Evolutionary conservation across 257 asterid genomes (phyloP).

Genomic region (Primulina huaijiensis): DNA sequence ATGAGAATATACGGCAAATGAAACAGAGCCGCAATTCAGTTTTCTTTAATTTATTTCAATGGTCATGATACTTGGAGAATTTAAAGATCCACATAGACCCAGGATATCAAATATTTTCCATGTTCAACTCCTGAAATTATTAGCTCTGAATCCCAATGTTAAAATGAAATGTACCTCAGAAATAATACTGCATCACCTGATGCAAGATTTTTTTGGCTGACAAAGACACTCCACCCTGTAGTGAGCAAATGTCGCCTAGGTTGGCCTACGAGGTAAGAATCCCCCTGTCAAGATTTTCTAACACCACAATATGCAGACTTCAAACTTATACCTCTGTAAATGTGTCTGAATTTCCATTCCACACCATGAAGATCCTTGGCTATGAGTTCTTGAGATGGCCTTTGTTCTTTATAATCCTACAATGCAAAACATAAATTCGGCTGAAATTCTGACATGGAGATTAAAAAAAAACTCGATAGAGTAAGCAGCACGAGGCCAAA

Average conservation of each 20-base stretch:
- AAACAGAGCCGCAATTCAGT: background rate
- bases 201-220: constrained; percentile 84
- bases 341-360: constrained; percentile 97
- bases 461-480: constrained; percentile 7
- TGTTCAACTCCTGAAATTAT: background rate
- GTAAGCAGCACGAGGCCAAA: constrained; percentile 10
- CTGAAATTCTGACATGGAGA: background rate
- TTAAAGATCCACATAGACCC: background rate
- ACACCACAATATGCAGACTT: background rate
- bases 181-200: constrained; percentile 96
- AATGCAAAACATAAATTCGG: constrained; percentile 8
- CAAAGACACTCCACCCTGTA: constrained; percentile 96
- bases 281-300: constrained; percentile 25
- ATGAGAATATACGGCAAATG: background rate
- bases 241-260: constrained; percentile 98
- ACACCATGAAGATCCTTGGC: constrained; percentile 94
- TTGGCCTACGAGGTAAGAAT: constrained; percentile 64
- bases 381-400: constrained; percentile 95
- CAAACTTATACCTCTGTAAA: constrained; percentile 71
- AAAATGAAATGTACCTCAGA: constrained; percentile 51
- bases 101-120: background rate
- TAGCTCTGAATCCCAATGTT: constrained; percentile 8
- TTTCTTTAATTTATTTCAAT: background rate
- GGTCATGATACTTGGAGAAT: background rate
- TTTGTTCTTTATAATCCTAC: constrained; percentile 88